phyloP scores from a whole-genome alignment of 2,329 filamentous ascomycete genomes.

The Trichoderma sp. region DNA sequence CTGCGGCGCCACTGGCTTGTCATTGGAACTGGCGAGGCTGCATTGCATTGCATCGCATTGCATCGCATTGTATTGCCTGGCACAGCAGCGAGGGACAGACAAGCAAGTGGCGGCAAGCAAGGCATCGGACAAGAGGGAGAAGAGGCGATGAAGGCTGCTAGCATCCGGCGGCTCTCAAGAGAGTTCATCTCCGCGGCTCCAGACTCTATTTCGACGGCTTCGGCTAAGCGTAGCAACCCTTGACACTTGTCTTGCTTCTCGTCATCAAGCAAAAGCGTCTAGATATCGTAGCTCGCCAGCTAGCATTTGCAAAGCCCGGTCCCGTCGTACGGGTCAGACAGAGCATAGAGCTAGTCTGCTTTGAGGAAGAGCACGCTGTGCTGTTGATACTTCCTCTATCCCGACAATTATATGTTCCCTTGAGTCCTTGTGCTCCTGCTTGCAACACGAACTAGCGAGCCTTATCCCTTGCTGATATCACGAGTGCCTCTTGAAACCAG shows the following conservation, averaged over 20 bases:
- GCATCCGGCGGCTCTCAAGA: no score
- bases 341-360: slow-evolving; percentile 5
- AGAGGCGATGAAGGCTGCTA: not conserved
- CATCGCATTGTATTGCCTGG: not conserved
- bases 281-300: not conserved
- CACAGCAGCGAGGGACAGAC: not conserved
- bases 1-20: slow-evolving; percentile 21
- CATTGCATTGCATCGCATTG: slow-evolving; percentile 19
- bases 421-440: not conserved
- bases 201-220: not conserved
- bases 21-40: slow-evolving; percentile 19
- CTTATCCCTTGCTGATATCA: not conserved
- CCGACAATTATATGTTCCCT: not conserved
- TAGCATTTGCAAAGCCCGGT: not conserved
- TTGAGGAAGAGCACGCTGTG: slow-evolving; percentile 3
- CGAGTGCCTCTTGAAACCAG: slow-evolving; percentile 5
- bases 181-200: not conserved
- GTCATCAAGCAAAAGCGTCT: not conserved
- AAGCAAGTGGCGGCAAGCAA: not conserved
- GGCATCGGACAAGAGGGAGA: not conserved
- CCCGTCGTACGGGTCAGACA: not conserved
- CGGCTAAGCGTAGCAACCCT: not conserved
- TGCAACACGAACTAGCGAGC: slow-evolving; percentile 7
- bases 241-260: not conserved
- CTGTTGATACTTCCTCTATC: not conserved